A percentile compares a stretch with the other conserved stretches of the same genome.
Evolutionary conservation across 2,329 filamentous ascomycete species (phyloP).

Genomic region (Drechslera avenae): DNA sequence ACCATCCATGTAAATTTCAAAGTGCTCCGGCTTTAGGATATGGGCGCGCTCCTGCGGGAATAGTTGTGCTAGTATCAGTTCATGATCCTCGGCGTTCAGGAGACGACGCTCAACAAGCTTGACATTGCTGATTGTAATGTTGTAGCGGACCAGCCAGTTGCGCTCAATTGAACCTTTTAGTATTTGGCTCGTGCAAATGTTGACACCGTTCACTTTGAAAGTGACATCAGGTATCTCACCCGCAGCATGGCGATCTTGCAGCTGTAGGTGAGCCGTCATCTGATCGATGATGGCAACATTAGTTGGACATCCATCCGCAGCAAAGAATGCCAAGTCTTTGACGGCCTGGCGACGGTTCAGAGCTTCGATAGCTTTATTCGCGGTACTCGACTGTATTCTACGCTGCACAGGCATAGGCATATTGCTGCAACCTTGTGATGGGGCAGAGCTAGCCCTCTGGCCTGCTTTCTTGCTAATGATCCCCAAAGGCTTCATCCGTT

Average conservation of each 20-base stretch:
- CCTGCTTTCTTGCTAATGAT: not conserved
- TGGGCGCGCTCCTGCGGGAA: constrained; percentile 8
- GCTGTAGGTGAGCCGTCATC: constrained; percentile 7
- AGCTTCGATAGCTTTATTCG: constrained; percentile 5
- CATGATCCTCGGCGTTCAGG: constrained; percentile 11
- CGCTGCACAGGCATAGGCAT: not conserved
- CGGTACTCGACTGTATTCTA: not conserved
- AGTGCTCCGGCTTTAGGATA: constrained; percentile 10
- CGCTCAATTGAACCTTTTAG: constrained; percentile 8
- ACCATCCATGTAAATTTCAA: constrained; percentile 12
- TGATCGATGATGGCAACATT: constrained; percentile 7
- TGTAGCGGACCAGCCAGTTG: constrained; percentile 16
- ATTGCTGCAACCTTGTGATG: not conserved
- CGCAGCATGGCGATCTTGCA: not conserved
- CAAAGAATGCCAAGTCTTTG: constrained; percentile 5
- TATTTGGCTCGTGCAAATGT: constrained; percentile 3
- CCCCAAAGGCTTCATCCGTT: not conserved
- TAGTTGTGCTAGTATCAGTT: constrained; percentile 12
- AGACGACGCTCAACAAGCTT: constrained; percentile 6
- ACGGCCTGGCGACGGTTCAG: constrained; percentile 4
- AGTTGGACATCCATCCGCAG: constrained; percentile 5
- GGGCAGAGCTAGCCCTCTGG: not conserved
- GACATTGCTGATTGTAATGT: not conserved
- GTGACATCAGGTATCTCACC: not conserved
- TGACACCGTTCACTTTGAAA: constrained; percentile 5